Conservation (phyloP, 2,329 filamentous ascomycete genomes). For the Intubia oerlemansii region DNA sequence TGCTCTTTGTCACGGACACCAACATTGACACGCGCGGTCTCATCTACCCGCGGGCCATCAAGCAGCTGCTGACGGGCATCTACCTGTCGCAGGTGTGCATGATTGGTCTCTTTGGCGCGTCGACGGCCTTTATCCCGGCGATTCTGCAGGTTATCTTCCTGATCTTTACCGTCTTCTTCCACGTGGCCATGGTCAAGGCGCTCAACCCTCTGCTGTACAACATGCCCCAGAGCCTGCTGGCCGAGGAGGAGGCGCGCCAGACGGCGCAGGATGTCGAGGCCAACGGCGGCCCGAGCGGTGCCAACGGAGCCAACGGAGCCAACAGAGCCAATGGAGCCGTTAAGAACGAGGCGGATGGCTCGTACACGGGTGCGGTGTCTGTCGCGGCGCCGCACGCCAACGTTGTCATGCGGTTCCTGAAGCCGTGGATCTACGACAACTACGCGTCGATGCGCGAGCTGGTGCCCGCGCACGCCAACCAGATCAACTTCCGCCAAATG, state of each 20-base stretch:
- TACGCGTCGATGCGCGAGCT: constrained; percentile 49
- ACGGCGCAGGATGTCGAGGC: constrained; percentile 3
- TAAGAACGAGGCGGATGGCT: neutral
- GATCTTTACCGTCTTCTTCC: constrained; percentile 55
- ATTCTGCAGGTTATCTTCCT: constrained; percentile 56
- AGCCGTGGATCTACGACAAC: constrained; percentile 56
- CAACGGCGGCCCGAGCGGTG: constrained; percentile 3
- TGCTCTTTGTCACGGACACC: constrained; percentile 63
- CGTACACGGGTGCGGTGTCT: constrained; percentile 6
- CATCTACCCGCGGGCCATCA: constrained; percentile 74
- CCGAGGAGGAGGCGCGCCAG: constrained; percentile 20
- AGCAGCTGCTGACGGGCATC: constrained; percentile 65
- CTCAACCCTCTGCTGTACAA: constrained; percentile 58
- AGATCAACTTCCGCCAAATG: constrained; percentile 23
- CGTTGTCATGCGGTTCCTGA: constrained; percentile 46
- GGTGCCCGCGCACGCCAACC: constrained; percentile 33
- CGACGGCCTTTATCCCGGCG: constrained; percentile 43
- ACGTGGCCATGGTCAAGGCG: constrained; percentile 51
- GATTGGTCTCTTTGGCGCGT: constrained; percentile 60
- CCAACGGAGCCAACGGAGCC: neutral
- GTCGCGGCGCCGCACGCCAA: constrained; percentile 30
- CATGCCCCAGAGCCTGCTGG: constrained; percentile 48
- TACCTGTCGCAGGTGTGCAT: constrained; percentile 67
- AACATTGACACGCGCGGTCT: constrained; percentile 76
- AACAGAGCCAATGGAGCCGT: too few species aligned